phyloP scores from a whole-genome alignment of 208 protist genomes.

The Leishmania lainsoni region DNA sequence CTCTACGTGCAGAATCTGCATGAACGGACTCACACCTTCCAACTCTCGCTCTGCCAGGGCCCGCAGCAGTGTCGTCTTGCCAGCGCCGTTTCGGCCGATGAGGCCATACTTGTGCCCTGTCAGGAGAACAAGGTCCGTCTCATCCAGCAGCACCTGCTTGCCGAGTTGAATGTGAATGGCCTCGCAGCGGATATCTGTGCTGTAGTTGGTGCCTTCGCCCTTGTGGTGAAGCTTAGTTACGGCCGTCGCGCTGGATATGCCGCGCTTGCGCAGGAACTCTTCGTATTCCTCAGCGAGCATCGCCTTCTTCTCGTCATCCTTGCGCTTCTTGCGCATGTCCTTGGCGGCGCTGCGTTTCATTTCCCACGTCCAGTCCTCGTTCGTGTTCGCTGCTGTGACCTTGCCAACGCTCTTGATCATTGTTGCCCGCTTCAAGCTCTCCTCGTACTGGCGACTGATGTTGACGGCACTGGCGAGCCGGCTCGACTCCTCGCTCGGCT shows the following conservation, averaged over 20 bases:
- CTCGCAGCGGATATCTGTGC: slow-evolving; percentile 86
- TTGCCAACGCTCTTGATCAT: slow-evolving; percentile 88
- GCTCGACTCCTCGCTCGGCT: slow-evolving; percentile 67
- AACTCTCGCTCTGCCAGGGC: slow-evolving; percentile 93
- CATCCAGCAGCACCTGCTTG: slow-evolving; percentile 84
- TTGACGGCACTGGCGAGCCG: slow-evolving; percentile 79
- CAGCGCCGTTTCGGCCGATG: slow-evolving; percentile 94
- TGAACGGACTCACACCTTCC: slow-evolving; percentile 94
- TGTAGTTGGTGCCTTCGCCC: slow-evolving; percentile 74
- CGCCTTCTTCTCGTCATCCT: slow-evolving; percentile 90
- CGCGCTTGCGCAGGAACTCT: slow-evolving; percentile 87
- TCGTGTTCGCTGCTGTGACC: slow-evolving; percentile 81
- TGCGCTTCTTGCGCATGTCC: slow-evolving; percentile 86
- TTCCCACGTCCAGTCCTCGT: slow-evolving; percentile 92
- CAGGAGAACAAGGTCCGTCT: slow-evolving; percentile 81
- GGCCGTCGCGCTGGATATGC: slow-evolving; percentile 69
- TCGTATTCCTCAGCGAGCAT: slow-evolving; percentile 90
- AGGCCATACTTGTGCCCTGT: slow-evolving; percentile 96
- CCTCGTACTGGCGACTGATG: slow-evolving; percentile 90
- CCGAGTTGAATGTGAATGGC: slow-evolving; percentile 91
- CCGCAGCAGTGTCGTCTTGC: slow-evolving; percentile 96
- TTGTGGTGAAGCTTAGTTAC: slow-evolving; percentile 90
- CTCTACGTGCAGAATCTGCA: slow-evolving; percentile 98
- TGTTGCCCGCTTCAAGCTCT: slow-evolving; percentile 80
- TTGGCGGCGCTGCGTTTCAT: slow-evolving; percentile 87